These are phyloP conservation scores for Penicillium sp. DNA, from an alignment of 2,329 filamentous ascomycete genomes.

Conservation along the genomic window DNA sequence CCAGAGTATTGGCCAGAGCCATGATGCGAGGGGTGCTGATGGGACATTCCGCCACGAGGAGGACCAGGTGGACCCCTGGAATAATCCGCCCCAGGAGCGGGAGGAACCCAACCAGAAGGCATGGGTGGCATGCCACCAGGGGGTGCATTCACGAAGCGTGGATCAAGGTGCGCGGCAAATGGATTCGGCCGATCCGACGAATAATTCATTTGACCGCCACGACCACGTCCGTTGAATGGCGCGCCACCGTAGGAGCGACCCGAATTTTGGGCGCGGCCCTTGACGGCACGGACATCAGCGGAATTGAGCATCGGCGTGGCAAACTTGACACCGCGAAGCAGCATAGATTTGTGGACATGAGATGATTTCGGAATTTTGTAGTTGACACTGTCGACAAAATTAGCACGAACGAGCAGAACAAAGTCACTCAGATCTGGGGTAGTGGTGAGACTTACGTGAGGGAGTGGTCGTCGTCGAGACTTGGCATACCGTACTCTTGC, in stretches of 20 bases:
- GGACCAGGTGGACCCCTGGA: slow-evolving; percentile 36
- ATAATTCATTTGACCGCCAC: slow-evolving; percentile 52
- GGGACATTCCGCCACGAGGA: slow-evolving; percentile 30
- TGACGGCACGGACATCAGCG: slow-evolving; percentile 68
- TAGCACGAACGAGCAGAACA: slow-evolving; percentile 11
- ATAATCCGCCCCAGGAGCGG: slow-evolving; percentile 26
- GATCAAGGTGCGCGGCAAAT: slow-evolving; percentile 44
- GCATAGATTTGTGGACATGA: slow-evolving; percentile 84
- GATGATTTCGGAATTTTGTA: slow-evolving; percentile 73
- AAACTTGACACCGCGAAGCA: slow-evolving; percentile 75
- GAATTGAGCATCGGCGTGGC: slow-evolving; percentile 65
- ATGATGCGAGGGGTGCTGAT: slow-evolving; percentile 20
- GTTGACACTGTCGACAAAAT: slow-evolving; percentile 57
- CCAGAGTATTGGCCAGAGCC: slow-evolving; percentile 21
- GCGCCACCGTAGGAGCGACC: slow-evolving; percentile 68
- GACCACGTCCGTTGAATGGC: slow-evolving; percentile 48
- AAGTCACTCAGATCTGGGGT: background rate
- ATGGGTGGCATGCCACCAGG: slow-evolving; percentile 27
- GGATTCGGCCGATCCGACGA: slow-evolving; percentile 40
- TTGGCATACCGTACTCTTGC: slow-evolving; percentile 63
- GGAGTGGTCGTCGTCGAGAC: slow-evolving; percentile 77
- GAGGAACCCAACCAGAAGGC: slow-evolving; percentile 33
- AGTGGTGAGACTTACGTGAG: slow-evolving; percentile 58
- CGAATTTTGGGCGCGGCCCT: slow-evolving; percentile 57
- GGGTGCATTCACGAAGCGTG: slow-evolving; percentile 35